Evolutionary conservation across 2,329 filamentous ascomycete species (phyloP).

Genomic region (Plectosphaerella cucumerina): DNA sequence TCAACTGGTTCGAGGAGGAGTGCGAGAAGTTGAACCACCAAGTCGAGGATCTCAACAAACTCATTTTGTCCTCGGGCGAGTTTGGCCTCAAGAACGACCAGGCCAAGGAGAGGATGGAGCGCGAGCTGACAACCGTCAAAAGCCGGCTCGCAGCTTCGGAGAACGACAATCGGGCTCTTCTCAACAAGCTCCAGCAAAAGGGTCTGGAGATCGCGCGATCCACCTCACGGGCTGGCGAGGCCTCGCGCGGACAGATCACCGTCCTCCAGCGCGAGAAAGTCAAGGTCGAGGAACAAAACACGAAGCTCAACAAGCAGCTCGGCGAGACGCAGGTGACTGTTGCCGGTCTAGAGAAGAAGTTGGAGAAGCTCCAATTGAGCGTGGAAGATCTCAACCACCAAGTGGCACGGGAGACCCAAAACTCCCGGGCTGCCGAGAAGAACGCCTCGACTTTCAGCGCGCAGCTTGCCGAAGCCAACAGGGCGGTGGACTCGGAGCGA

Average conservation of each 20-base stretch:
- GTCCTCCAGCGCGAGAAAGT: constrained; percentile 79
- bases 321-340: constrained; percentile 81
- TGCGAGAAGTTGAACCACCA: constrained; percentile 71
- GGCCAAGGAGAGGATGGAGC: constrained; percentile 87
- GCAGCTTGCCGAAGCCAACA: constrained; percentile 84
- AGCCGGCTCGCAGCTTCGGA: constrained; percentile 87
- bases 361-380: constrained; percentile 84
- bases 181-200: constrained; percentile 97
- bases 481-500: constrained; percentile 84
- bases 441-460: constrained; percentile 72
- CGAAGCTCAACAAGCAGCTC: constrained; percentile 76
- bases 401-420: constrained; percentile 83
- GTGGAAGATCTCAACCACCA: constrained; percentile 93
- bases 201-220: constrained; percentile 93
- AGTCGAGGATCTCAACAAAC: constrained; percentile 79
- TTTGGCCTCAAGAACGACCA: constrained; percentile 90
- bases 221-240: constrained; percentile 79
- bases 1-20: constrained; percentile 77
- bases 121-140: constrained; percentile 86
- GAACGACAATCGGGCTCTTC: constrained; percentile 90
- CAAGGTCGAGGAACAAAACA: constrained; percentile 77
- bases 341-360: constrained; percentile 84
- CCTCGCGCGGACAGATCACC: constrained; percentile 70
- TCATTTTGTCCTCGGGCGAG: constrained; percentile 83
- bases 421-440: constrained; percentile 86